These are phyloP conservation scores for Trichoderma reesei DNA, from an alignment of 495 filamentous ascomycete genomes.

Conservation along the genomic window DNA sequence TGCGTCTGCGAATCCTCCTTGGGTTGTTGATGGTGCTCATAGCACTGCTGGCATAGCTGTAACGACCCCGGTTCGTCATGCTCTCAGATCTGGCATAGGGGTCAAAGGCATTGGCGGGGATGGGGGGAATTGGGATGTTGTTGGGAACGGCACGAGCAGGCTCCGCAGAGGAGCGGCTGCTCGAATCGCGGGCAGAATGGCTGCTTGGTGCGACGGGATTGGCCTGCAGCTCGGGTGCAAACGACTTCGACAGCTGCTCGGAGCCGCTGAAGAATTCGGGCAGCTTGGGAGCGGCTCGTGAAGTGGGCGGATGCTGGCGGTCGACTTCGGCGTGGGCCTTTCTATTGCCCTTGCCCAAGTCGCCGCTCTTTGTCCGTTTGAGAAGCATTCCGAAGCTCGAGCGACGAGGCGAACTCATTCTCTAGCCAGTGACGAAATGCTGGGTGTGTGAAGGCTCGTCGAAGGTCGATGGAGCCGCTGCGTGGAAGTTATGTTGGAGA, in stretches of 20 bases:
- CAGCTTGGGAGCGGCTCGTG: conserved; percentile 66
- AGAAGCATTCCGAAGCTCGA: conserved; percentile 57
- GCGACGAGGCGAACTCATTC: conserved; percentile 38
- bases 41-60: conserved; percentile 82
- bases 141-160: conserved; percentile 25
- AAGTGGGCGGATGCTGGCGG: conserved; percentile 56
- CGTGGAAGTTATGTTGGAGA: not conserved
- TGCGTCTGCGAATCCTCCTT: conserved; percentile 80
- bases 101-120: conserved; percentile 51
- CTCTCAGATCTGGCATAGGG: conserved; percentile 79
- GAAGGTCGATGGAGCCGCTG: not conserved
- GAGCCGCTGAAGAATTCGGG: conserved; percentile 64
- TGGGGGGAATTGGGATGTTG: conserved; percentile 34
- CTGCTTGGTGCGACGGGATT: conserved; percentile 51
- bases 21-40: conserved; percentile 91
- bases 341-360: conserved; percentile 54
- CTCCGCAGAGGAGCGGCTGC: conserved; percentile 35
- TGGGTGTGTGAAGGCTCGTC: not conserved
- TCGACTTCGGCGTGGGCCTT: conserved; percentile 56
- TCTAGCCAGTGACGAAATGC: not conserved
- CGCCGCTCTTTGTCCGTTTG: conserved; percentile 72
- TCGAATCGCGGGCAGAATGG: conserved; percentile 39
- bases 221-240: conserved; percentile 60
- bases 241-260: conserved; percentile 51
- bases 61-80: conserved; percentile 94